Evolutionary conservation across 352 stramenopile genomes (phyloP).

Genomic region (Pythium angustatum): DNA sequence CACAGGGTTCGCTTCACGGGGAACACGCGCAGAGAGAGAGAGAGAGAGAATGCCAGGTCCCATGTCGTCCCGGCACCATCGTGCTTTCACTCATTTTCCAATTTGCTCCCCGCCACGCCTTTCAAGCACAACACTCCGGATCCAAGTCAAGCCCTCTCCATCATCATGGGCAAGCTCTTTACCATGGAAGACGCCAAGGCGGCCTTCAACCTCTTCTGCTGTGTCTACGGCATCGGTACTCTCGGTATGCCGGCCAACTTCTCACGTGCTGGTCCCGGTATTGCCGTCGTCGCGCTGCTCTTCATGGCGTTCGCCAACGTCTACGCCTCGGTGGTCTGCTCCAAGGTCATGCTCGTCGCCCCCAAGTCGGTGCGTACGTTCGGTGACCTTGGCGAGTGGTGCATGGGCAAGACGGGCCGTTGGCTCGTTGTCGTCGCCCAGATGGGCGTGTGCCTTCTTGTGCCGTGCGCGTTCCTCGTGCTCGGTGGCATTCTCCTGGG

Average conservation of each 20-base stretch:
- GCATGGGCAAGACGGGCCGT: constrained; percentile 50
- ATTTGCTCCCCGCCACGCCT: no score
- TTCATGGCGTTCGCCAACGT: constrained; percentile 27
- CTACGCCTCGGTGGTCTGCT: constrained; percentile 55
- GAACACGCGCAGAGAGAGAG: no score
- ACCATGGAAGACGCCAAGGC: no score
- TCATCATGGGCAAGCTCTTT: no score
- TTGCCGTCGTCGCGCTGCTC: constrained; percentile 27
- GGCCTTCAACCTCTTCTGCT: no score
- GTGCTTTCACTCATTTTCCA: no score
- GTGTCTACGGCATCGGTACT: no score
- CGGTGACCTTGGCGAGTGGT: constrained; percentile 59
- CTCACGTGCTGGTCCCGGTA: not conserved
- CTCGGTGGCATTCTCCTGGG: constrained; percentile 27
- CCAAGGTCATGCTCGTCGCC: constrained; percentile 57
- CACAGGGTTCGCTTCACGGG: no score
- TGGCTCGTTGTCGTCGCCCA: constrained; percentile 47
- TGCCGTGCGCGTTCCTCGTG: constrained; percentile 58
- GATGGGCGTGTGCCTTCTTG: constrained; percentile 53
- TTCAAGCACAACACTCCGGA: no score
- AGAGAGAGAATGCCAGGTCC: no score
- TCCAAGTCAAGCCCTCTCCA: no score
- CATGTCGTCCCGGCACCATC: no score
- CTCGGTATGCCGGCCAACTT: not conserved
- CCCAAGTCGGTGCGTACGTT: constrained; percentile 52